A percentile compares a stretch with the other conserved stretches of the same genome.
phyloP scores from a whole-genome alignment of 2,329 filamentous ascomycete species.

The Chaetomiaceae sp. region DNA sequence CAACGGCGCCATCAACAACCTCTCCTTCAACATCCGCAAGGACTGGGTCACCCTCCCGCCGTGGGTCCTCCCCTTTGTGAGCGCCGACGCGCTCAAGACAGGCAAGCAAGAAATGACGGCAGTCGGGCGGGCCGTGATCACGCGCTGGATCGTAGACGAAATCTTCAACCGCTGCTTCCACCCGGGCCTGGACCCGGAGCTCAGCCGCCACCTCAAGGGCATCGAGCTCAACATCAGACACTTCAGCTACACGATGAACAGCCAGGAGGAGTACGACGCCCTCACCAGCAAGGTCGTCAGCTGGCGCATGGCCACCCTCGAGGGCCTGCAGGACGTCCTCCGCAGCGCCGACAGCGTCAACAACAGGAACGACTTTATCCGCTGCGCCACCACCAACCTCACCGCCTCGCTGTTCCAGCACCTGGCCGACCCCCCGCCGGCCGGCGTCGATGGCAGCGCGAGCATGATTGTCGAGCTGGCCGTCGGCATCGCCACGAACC shows the following conservation, averaged over 20 bases:
- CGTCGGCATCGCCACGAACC: slow-evolving; percentile 75
- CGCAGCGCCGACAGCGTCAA: slow-evolving; percentile 60
- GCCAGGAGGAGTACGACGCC: slow-evolving; percentile 83
- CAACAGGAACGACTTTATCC: slow-evolving; percentile 64
- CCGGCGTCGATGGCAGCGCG: slow-evolving; percentile 80
- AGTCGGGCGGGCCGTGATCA: slow-evolving; percentile 82
- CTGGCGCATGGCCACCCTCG: slow-evolving; percentile 90
- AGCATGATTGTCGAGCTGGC: slow-evolving; percentile 92
- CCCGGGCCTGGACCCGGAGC: slow-evolving; percentile 69
- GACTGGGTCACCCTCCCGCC: slow-evolving; percentile 78
- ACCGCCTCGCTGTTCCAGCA: slow-evolving; percentile 67
- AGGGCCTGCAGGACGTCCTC: slow-evolving; percentile 74
- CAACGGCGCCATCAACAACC: slow-evolving; percentile 88
- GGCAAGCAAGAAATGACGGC: slow-evolving; percentile 98
- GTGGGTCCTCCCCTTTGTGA: slow-evolving; percentile 77
- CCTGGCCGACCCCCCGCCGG: slow-evolving; percentile 69
- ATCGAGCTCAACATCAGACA: slow-evolving; percentile 85
- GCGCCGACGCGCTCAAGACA: slow-evolving; percentile 75
- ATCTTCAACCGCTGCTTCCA: slow-evolving; percentile 92
- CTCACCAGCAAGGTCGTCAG: slow-evolving; percentile 81
- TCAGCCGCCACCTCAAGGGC: slow-evolving; percentile 75
- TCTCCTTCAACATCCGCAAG: slow-evolving; percentile 94
- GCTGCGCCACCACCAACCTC: slow-evolving; percentile 62
- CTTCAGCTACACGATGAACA: slow-evolving; percentile 67
- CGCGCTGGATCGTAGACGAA: slow-evolving; percentile 84